Evolutionary conservation across 176 grass and related monocot genomes (phyloP).

Genomic region (Carex scoparia): DNA sequence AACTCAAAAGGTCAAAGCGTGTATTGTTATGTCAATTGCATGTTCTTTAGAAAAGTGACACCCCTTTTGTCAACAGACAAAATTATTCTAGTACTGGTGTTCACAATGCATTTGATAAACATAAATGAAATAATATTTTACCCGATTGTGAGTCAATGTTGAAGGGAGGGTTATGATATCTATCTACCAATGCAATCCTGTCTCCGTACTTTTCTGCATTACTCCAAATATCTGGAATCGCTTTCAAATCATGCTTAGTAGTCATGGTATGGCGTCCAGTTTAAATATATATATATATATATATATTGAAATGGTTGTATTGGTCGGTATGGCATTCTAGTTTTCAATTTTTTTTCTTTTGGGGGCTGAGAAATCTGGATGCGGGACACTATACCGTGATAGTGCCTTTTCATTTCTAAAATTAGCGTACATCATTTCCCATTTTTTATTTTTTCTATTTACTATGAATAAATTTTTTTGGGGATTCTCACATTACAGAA

Average conservation of each 20-base stretch:
- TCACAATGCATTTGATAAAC: not conserved
- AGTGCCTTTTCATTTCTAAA: no score
- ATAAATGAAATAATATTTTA: conserved; percentile 2
- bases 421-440: no score
- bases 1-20: not conserved
- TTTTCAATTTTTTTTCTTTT: no score
- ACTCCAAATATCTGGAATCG: conserved; percentile 88
- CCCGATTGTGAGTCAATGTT: conserved; percentile 62
- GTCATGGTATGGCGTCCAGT: no score
- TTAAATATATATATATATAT: no score
- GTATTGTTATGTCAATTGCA: not conserved
- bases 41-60: not conserved
- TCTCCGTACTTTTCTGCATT: conserved; percentile 68
- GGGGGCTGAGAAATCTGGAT: no score
- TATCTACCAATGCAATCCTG: conserved; percentile 55
- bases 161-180: conserved; percentile 60
- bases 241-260: conserved; percentile 36
- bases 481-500: no score
- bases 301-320: no score
- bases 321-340: no score
- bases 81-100: not conserved
- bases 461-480: no score
- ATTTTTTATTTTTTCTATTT: no score
- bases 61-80: not conserved
- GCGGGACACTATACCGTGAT: no score